Evolutionary conservation across 176 grass and related monocot genomes (phyloP), one percentile per base, ranked within the genome.

Genomic region (Aegilops bicornis): DNA sequence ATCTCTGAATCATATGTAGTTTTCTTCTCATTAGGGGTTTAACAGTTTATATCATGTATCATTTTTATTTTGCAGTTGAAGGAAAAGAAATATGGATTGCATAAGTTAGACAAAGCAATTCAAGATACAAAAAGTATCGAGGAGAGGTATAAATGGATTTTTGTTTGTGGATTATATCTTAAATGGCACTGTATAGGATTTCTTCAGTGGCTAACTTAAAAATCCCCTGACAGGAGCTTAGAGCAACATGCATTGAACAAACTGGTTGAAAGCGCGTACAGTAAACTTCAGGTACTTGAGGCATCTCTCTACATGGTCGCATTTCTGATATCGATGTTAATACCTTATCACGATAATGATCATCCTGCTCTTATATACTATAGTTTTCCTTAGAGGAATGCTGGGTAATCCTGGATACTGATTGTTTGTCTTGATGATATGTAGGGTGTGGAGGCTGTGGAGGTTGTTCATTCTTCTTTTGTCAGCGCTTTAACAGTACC

Each of bases 241-340:
- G 92, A 93, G 85, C 91, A 86, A 78, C 81, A 89, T 90, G 90
- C 95, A 30, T 79, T 97, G 82, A 91, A 97, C 78, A 97, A 95
- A 83, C 76, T 97, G 64, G 85, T 95, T 84, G 95, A 97, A 80
- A 80, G 81, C 42, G 90, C 90, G 45, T 91, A 91, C 87, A 91
- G 76, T 82, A 97, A 86, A 63, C 87, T 95, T 72, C 85, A 83
- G 95, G 95, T 95, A 92, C 47, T 81, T 85, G 30, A 35, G 14
- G 78, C 69, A 69, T 72, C 76, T 84, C 10, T 65, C 40, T 30
- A 56, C 40, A 39, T 85, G 54, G 36, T 88, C 37, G 6, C n/a
- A 22, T 40, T 78, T 78, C 31, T 14, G 6, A 65, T 9, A 17
- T 40, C 4, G 5, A 0, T 32, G 58, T 13, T 73, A 35, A 29